Base-by-base conservation (phyloP, 2,329 filamentous ascomycete species). In the Fusarium aywerte region DNA sequence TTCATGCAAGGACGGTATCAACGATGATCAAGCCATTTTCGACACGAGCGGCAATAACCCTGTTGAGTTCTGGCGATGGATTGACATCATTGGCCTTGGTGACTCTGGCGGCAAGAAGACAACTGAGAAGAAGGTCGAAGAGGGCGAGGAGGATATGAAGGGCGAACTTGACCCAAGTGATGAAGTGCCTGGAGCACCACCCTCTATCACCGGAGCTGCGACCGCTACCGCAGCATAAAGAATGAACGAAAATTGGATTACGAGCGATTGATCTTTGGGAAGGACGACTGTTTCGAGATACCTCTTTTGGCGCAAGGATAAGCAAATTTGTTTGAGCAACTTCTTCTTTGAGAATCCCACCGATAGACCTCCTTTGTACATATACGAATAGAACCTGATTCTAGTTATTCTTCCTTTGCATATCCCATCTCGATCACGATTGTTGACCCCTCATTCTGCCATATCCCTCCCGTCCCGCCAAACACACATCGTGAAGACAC, bases 11-110 rank as follows among this genome's bases (percentile, higher is more conserved):
- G 81, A 81, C 38, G 81, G 82, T 3, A 70, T 83, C 29, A 64
- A 76, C 36, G 78, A 86, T 44, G 85, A 88, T 67, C 77, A 77
- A 66, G 81, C 80, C 51, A 87, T 88, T 45, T 80, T 88, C 6
- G 78, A 83, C 52, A 80, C 78, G 29, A 79, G 77, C 59, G 79
- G 73, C 2, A 76, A 75, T 45, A 73, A 74, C 2, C 66, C 67
- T 2, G 80, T 87, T 9, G 79, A 80, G 4, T 76, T 79, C 53
- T 88, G 86, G 86, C 74, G 76, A 39, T 85, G 81, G 81, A 81
- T 88, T 61, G 82, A 87, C 48, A 77, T 83, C 20, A 79, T 85
- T 4, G 85, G 84, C 9, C 76, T 86, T 63, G 85, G 78, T 0
- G 75, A 76, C 2, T 60, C 70, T 4, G 72, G 62, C 8, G 74